Evolutionary conservation across 805 yeast genomes (phyloP), one percentile per base, ranked within the genome.

Genomic region (Candida lessepsii): DNA sequence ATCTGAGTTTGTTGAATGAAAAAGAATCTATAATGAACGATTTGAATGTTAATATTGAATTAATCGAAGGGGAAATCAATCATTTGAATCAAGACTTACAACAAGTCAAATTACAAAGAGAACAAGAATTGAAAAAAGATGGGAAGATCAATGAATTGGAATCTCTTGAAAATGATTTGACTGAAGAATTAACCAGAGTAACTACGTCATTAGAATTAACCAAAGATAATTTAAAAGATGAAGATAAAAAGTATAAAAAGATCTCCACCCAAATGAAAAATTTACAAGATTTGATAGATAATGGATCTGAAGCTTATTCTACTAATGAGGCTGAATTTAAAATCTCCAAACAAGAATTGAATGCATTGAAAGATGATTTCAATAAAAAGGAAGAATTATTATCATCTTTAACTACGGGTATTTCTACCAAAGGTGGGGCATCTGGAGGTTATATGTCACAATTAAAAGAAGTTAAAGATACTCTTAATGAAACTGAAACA

Each of bases 351-450:
- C 56, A 52, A 1, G 54, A 62, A n/a, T 63, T 84, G 16, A 65
- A 60, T 2, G 53, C 56, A 1, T 48, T 79, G 40, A 80, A 78
- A 45, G 67, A 63, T 4, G 69, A 70, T 10, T 69, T 75, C 34
- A 65, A 69, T 24, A 73, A 69, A 44, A 86, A 85, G 50, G 91
- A 86, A 51, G 96, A 90, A 46, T 69, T 90, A 9, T 63, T 87
- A 8, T 84, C 93, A 0, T 82, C 95, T 0, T 68, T 90, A 29
- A 80, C 89, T 0, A 87, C 96, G 0, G 96, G 97, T 52, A 81
- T 90, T n/a, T 85, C 96, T 0, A 78, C 95, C 0, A 81, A 78
- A 44, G 96, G 95, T 40, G 71, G 68, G 25, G 73, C 81, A 0
- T 83, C 81, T 51, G 81, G 85, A 24, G 96, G 96, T 7, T 90